phyloP scores from a whole-genome alignment of 352 stramenopile species.

The Thalassiosira sp. region DNA sequence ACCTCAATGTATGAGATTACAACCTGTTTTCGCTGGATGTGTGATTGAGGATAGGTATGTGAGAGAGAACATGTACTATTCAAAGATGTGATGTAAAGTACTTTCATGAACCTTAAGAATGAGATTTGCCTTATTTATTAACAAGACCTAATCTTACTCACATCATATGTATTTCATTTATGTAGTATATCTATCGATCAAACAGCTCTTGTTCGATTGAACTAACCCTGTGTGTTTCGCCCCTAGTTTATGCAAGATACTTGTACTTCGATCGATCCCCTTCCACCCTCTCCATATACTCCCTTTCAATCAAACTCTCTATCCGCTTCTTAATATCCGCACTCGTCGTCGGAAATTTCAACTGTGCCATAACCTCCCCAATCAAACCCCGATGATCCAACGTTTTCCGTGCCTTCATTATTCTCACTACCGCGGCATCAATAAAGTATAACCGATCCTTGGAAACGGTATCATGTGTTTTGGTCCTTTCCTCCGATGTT shows the following conservation, averaged over 20 bases:
- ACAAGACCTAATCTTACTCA: too few relatives aligned
- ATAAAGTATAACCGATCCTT: constrained; percentile 82
- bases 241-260: constrained; percentile 98
- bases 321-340: constrained; percentile 97
- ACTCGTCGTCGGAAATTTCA: constrained; percentile 92
- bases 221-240: too few relatives aligned
- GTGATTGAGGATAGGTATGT: constrained; percentile 63
- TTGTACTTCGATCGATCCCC: constrained; percentile 94
- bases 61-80: background rate
- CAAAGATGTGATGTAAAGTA: too few relatives aligned
- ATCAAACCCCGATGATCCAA: constrained; percentile 93
- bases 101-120: too few relatives aligned
- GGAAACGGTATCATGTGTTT: constrained; percentile 81
- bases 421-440: constrained; percentile 94
- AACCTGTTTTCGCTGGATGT: too few relatives aligned
- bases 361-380: constrained; percentile 90
- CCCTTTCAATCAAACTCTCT: constrained; percentile 98
- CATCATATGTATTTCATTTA: too few relatives aligned
- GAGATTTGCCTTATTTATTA: too few relatives aligned
- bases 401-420: constrained; percentile 99
- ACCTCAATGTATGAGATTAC: too few relatives aligned
- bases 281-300: constrained; percentile 96
- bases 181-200: too few relatives aligned
- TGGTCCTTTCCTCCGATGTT: constrained; percentile 74
- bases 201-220: too few relatives aligned